Evolutionary conservation across 2,329 filamentous ascomycete species (phyloP).

Genomic region (Penicillium aurantiogriseum): DNA sequence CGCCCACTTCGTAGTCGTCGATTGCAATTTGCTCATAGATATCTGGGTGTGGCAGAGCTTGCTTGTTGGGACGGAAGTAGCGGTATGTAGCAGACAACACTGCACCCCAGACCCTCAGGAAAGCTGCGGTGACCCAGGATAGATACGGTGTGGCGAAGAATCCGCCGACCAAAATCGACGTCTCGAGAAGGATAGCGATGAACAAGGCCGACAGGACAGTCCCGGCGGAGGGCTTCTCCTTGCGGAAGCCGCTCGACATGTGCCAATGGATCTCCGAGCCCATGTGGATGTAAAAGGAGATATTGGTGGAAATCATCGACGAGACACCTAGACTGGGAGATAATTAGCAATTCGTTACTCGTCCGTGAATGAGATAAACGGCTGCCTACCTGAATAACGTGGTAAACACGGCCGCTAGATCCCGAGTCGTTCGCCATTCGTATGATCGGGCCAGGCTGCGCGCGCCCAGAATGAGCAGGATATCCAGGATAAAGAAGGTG

Average conservation of each 20-base stretch:
- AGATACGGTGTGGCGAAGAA: slow-evolving; percentile 17
- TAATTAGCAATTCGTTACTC: slow-evolving; percentile 1
- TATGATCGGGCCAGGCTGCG: slow-evolving; percentile 14
- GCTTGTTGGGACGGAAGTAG: background rate
- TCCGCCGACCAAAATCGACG: slow-evolving; percentile 6
- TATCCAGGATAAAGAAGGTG: slow-evolving; percentile 16
- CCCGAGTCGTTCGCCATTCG: slow-evolving; percentile 2
- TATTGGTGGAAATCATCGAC: slow-evolving; percentile 19
- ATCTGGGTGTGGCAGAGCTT: slow-evolving; percentile 15
- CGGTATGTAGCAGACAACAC: slow-evolving; percentile 2
- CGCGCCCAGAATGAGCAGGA: slow-evolving; percentile 12
- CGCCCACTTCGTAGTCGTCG: slow-evolving; percentile 17
- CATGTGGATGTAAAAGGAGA: slow-evolving; percentile 20
- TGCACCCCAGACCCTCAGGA: slow-evolving; percentile 12
- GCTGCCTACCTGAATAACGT: slow-evolving; percentile 8
- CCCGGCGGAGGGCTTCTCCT: slow-evolving; percentile 8
- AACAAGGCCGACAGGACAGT: slow-evolving; percentile 16
- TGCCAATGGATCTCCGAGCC: slow-evolving; percentile 28
- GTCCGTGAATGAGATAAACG: background rate
- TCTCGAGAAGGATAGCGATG: slow-evolving; percentile 13
- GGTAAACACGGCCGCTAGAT: slow-evolving; percentile 6
- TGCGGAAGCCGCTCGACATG: slow-evolving; percentile 13
- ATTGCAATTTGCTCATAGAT: slow-evolving; percentile 18
- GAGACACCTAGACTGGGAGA: slow-evolving; percentile 13
- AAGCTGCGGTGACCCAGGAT: slow-evolving; percentile 6